These are phyloP conservation scores for Plenodomus biglobosus DNA, from an alignment of 2,329 filamentous ascomycete species.

Conservation along the genomic window DNA sequence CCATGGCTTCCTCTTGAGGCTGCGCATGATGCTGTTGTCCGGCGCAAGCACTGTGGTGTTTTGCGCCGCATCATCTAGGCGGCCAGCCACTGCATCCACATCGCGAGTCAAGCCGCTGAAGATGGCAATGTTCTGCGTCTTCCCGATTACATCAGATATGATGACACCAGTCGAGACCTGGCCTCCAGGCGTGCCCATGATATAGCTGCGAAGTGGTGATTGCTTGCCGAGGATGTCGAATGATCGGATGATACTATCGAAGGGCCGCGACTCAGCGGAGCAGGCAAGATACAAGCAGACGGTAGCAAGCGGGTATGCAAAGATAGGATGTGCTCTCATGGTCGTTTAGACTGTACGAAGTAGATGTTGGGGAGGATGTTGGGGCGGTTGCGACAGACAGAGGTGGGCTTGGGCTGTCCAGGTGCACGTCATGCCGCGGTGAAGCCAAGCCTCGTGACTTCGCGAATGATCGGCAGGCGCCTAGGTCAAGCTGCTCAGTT, in stretches of 20 bases:
- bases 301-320: conserved; percentile 31
- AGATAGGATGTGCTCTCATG: conserved; percentile 32
- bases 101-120: conserved; percentile 82
- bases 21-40: conserved; percentile 76
- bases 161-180: conserved; percentile 55
- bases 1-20: conserved; percentile 83
- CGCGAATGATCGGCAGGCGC: conserved; percentile 28
- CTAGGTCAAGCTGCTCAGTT: conserved; percentile 3
- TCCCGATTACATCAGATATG: conserved; percentile 81
- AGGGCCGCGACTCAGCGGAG: conserved; percentile 36
- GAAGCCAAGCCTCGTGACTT: conserved; percentile 39
- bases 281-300: conserved; percentile 36
- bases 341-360: conserved; percentile 10
- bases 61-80: conserved; percentile 64
- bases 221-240: conserved; percentile 34
- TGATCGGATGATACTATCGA: conserved; percentile 31
- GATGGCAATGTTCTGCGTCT: conserved; percentile 74
- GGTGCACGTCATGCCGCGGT: conserved; percentile 41
- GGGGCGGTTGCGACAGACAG: background rate
- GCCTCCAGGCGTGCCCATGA: conserved; percentile 33
- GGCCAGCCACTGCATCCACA: conserved; percentile 66
- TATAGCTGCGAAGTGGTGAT: conserved; percentile 29
- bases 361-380: conserved; percentile 13
- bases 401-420: conserved; percentile 24
- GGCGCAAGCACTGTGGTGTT: conserved; percentile 89